Base-by-base conservation (phyloP, 805 yeast genomes). In the Saturnispora besseyi region DNA sequence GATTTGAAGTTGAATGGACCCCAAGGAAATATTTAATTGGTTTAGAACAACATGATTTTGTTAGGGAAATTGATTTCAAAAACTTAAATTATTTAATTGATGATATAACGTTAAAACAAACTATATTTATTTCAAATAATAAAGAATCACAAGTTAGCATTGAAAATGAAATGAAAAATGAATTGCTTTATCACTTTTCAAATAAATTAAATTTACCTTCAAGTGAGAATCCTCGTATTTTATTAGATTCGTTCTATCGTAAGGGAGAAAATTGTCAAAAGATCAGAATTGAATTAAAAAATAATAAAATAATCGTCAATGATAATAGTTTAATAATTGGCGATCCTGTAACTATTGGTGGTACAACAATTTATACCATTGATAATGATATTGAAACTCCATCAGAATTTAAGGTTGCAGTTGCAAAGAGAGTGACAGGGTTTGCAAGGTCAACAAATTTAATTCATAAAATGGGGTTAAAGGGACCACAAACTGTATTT, bases 401-500 rank as follows among this genome's bases (percentile, higher is more conserved):
- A 0, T 66, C 75, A 1, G 78, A 79, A 30, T 67, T 90, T 41
- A 74, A 82, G 29, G 70, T 77, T 34, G 77, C 91, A 0, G 73
- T 89, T 21, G 84, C 84, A 3, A 48, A 51, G 9, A 81, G 86
- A 0, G 68, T 76, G 45, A 70, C 73, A 45, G 74, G 76, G 46
- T 84, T 93, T 58, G 76, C 95, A 3, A 76, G 71, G 53, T 81
- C 95, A 0, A 59, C 88, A 44, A 67, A 72, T 15, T 79, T 78
- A 55, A 62, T 90, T 51, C 73, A 76, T 44, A 65, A 74, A 13
- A 70, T 79, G 41, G 74, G 71, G 8, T 62, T 87, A 31, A 64
- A 68, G 21, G 59, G 68, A 21, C 95, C 95, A 0, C 87, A 88
- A 67, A 79, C 96, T 0, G 66, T 83, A 0, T 77, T 90, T 48